These are phyloP conservation scores for Cutaneotrichosporon cavernicola DNA, from an alignment of 1,284 basidiomycete genomes.

Conservation along the genomic window DNA sequence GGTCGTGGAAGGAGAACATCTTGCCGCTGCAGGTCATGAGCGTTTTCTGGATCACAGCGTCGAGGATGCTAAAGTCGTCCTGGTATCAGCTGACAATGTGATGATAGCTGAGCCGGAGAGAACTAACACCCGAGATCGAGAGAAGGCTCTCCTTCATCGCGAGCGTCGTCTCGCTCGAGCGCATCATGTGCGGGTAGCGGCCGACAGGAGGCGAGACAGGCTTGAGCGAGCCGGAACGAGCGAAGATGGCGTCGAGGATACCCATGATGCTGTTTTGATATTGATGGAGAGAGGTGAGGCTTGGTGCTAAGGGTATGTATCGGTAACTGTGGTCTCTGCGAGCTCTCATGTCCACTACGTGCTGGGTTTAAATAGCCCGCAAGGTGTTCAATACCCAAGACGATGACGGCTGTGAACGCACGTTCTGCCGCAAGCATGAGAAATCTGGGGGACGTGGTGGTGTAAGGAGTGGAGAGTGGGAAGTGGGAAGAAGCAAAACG, in stretches of 20 bases:
- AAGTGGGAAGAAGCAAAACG: too few species aligned
- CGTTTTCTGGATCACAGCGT: background rate
- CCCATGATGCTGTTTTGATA: conserved; percentile 10
- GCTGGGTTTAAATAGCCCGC: too few species aligned
- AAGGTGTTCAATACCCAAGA: too few species aligned
- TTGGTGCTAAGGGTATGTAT: background rate
- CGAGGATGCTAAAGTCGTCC: conserved; percentile 15
- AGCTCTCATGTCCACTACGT: too few species aligned
- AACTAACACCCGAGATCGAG: conserved; percentile 15
- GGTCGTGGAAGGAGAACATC: conserved; percentile 15
- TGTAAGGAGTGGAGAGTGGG: too few species aligned
- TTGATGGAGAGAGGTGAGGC: background rate
- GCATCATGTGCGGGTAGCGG: conserved; percentile 14
- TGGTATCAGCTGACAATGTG: background rate
- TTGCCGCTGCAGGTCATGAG: conserved; percentile 14
- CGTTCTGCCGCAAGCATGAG: too few species aligned
- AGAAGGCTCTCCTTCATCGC: conserved; percentile 39
- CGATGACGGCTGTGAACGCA: too few species aligned
- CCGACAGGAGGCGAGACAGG: conserved; percentile 13
- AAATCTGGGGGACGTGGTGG: too few species aligned
- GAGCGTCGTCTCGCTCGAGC: conserved; percentile 7
- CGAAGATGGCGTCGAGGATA: conserved; percentile 12
- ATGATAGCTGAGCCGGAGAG: background rate
- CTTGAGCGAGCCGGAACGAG: conserved; percentile 6
- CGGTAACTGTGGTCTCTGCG: too few species aligned